These are phyloP conservation scores for Triticum monococcum DNA, from an alignment of 176 grass and related monocot species.

Conservation along the genomic window DNA sequence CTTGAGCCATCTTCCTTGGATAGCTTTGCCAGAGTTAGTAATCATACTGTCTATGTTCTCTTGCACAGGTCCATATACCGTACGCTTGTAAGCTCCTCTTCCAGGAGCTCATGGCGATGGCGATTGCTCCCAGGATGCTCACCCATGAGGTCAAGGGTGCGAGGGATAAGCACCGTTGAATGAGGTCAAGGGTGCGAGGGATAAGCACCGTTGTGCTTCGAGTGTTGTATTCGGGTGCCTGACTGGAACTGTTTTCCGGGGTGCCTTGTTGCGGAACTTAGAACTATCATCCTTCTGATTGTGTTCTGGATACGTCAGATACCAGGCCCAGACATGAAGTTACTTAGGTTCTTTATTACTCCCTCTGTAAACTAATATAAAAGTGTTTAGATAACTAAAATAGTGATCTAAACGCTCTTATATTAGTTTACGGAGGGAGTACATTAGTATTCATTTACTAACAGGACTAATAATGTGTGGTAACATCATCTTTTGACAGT, in stretches of 20 bases:
- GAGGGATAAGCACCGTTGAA: constrained; percentile 67
- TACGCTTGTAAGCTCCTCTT: constrained; percentile 93
- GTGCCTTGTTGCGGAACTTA: neutral
- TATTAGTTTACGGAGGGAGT: too few relatives aligned
- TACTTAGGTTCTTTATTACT: neutral
- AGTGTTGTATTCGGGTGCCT: neutral
- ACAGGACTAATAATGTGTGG: neutral
- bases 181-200: too few relatives aligned
- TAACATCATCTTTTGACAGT: neutral
- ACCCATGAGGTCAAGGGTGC: constrained; percentile 59
- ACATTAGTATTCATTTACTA: neutral
- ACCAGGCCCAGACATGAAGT: neutral
- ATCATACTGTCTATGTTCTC: neutral
- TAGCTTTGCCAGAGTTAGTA: neutral
- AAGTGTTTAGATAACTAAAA: too few relatives aligned
- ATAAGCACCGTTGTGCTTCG: constrained; percentile 53
- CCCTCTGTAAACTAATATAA: too few relatives aligned
- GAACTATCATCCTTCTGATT: neutral
- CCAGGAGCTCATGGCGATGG: constrained; percentile 95
- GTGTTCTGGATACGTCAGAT: neutral
- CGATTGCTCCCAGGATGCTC: constrained; percentile 91
- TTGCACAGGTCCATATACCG: constrained; percentile 71
- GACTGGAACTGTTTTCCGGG: neutral
- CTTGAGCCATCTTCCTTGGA: neutral
- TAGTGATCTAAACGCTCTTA: too few relatives aligned